Percentiles rank a stretch among this genome's conserved stretches.
These are phyloP conservation scores for Tricholoma bakamatsutake DNA, from an alignment of 768 basidiomycete genomes.

Conservation along the genomic window DNA sequence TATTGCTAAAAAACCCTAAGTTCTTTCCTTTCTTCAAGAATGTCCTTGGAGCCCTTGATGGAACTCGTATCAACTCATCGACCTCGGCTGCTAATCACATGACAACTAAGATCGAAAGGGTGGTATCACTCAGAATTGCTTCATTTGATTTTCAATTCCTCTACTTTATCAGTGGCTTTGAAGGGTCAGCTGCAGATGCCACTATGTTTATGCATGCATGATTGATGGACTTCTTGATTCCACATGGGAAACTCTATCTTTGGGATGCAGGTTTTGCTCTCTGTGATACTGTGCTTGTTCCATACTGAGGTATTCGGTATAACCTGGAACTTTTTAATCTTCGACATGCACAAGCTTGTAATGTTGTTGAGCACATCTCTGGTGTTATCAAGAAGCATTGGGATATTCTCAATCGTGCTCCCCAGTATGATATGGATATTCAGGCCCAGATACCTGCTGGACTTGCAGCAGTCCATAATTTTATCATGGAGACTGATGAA, in stretches of 20 bases:
- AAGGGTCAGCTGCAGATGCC: constrained; percentile 23
- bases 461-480: constrained; percentile 25
- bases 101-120: constrained; percentile 17
- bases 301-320: constrained; percentile 29
- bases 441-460: constrained; percentile 24
- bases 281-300: constrained; percentile 26
- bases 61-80: too few relatives aligned
- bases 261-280: constrained; percentile 30
- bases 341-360: constrained; percentile 26
- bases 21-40: too few relatives aligned
- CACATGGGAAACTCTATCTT: constrained; percentile 25
- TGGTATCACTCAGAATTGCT: constrained; percentile 20
- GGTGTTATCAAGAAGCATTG: too few relatives aligned
- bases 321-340: constrained; percentile 36
- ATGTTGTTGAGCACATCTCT: constrained; percentile 34
- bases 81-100: too few relatives aligned
- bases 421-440: constrained; percentile 21
- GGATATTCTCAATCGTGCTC: too few relatives aligned
- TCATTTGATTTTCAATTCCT: constrained; percentile 21
- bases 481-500: too few relatives aligned
- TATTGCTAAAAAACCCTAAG: too few relatives aligned
- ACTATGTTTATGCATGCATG: constrained; percentile 18
- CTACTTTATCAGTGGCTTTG: constrained; percentile 24
- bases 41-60: too few relatives aligned
- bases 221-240: constrained; percentile 20